Evolutionary conservation across 805 yeast species (phyloP), one percentile per base, ranked within the genome.

Genomic region (Jamesozyma rosinii): DNA sequence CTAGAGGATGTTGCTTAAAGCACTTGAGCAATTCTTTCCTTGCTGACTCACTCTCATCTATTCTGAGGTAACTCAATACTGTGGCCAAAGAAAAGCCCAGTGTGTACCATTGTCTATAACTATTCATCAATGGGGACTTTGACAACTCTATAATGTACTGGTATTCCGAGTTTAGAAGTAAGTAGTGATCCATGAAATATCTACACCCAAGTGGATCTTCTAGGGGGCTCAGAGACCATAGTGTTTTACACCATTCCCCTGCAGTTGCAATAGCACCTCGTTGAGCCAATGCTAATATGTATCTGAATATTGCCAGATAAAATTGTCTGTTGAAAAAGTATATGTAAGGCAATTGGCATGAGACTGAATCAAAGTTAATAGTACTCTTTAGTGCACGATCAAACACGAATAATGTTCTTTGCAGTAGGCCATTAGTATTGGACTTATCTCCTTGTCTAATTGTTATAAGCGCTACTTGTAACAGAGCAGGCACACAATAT

Each of bases 151-250:
- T 67, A 50, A 87, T 57, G 59, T 76, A 86, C 45, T 75, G 67
- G 54, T 72, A 77, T 47, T 85, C 85, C 27, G 72, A 79, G 31
- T 84, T 69, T 63, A 77, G 65, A 3, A 84, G 65, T 3, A 90
- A 80, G 55, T 83, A 87, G 55, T 75, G 79, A 58, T 88, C 95
- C 51, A 88, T 78, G 59, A 86, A 83, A 55, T 81, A 81, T 49
- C 95, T 71, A 11, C 82, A 87, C 19, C 95, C 95, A 41, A 81
- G 66, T 1, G 95, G 95, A 65, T 88, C 95, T 44, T 81, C 84
- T 2, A 78, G 71, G 1, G 95, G 95, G 30, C 76, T 69, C 26
- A 88, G 64, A 2, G 88, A 75, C 48, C 83, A 67, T 39, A 87
- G 66, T 5, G 81, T 67, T 57, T 84, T 86, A 52, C 83, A 75